These are phyloP conservation scores for Cladophialophora carrionii DNA, from an alignment of 2,329 filamentous ascomycete species.

Conservation along the genomic window DNA sequence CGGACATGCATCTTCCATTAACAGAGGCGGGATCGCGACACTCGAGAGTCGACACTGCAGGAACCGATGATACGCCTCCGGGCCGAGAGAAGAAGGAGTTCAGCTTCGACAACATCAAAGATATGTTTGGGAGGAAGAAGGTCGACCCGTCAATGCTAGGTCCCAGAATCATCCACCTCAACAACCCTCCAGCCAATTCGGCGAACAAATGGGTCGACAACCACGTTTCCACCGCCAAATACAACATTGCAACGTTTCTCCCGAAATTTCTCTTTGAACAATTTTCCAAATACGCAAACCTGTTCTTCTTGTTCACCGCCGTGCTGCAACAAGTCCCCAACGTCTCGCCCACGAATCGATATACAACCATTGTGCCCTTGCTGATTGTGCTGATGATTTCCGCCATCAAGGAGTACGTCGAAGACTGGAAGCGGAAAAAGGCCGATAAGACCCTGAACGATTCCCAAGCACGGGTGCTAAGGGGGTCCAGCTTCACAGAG, in stretches of 20 bases:
- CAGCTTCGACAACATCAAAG: slow-evolving; percentile 80
- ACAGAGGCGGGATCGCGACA: slow-evolving; percentile 71
- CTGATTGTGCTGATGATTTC: slow-evolving; percentile 90
- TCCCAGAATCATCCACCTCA: slow-evolving; percentile 89
- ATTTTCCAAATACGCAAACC: slow-evolving; percentile 98
- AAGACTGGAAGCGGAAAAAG: slow-evolving; percentile 86
- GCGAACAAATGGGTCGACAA: slow-evolving; percentile 92
- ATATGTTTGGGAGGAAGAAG: slow-evolving; percentile 83
- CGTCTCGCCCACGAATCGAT: slow-evolving; percentile 91
- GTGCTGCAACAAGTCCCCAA: slow-evolving; percentile 92
- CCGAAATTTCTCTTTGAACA: slow-evolving; percentile 98
- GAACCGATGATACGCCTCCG: slow-evolving; percentile 48
- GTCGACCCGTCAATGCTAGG: slow-evolving; percentile 88
- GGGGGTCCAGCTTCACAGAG: slow-evolving; percentile 80
- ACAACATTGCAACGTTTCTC: slow-evolving; percentile 89
- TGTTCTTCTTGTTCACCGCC: slow-evolving; percentile 99
- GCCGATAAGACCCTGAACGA: slow-evolving; percentile 87
- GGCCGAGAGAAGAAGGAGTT: slow-evolving; percentile 62
- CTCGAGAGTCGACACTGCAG: slow-evolving; percentile 51
- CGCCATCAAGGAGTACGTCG: slow-evolving; percentile 88
- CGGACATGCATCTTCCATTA: slow-evolving; percentile 96
- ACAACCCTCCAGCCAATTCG: slow-evolving; percentile 91
- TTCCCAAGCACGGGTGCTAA: slow-evolving; percentile 79
- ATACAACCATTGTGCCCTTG: slow-evolving; percentile 95
- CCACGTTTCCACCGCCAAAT: slow-evolving; percentile 96